Evolutionary conservation across 164 flowering plant species (phyloP).

Genomic region (Dillenia turbinata): DNA sequence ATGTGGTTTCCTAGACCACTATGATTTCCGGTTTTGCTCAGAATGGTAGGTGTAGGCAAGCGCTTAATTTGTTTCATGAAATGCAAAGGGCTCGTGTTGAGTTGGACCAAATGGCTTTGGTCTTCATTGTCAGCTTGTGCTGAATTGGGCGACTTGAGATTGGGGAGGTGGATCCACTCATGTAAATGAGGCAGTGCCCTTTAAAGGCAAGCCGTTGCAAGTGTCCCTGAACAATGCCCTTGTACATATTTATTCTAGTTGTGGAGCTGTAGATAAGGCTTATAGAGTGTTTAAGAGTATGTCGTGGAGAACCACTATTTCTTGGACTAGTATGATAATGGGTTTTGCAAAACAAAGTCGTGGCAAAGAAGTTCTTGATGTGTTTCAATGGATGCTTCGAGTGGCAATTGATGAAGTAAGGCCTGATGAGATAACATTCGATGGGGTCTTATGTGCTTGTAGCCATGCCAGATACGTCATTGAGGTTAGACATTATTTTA

Average conservation of each 20-base stretch:
- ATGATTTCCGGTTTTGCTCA: slow-evolving; percentile 52
- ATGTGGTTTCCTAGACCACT: slow-evolving; percentile 69
- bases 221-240: slow-evolving; percentile 44
- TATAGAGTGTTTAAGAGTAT: slow-evolving; percentile 33
- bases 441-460: slow-evolving; percentile 55
- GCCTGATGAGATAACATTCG: slow-evolving; percentile 45
- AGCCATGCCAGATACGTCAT: slow-evolving; percentile 48
- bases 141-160: slow-evolving; percentile 43
- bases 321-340: slow-evolving; percentile 56
- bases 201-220: slow-evolving; percentile 8
- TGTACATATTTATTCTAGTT: slow-evolving; percentile 58
- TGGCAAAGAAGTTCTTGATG: slow-evolving; percentile 35
- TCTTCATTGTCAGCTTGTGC: slow-evolving; percentile 63
- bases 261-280: slow-evolving; percentile 41
- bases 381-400: slow-evolving; percentile 34
- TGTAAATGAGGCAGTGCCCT: slow-evolving; percentile 6
- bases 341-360: slow-evolving; percentile 52
- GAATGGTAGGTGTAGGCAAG: slow-evolving; percentile 43
- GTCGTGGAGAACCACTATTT: slow-evolving; percentile 27
- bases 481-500: slow-evolving; percentile 35
- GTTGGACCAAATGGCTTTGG: slow-evolving; percentile 50
- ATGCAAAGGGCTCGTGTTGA: slow-evolving; percentile 39
- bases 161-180: slow-evolving; percentile 56
- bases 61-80: slow-evolving; percentile 35
- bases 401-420: slow-evolving; percentile 13